A percentile compares a stretch with the other conserved stretches of the same genome.
phyloP scores from a whole-genome alignment of 169 alveolate genomes.

The Cryptosporidium ubiquitum region DNA sequence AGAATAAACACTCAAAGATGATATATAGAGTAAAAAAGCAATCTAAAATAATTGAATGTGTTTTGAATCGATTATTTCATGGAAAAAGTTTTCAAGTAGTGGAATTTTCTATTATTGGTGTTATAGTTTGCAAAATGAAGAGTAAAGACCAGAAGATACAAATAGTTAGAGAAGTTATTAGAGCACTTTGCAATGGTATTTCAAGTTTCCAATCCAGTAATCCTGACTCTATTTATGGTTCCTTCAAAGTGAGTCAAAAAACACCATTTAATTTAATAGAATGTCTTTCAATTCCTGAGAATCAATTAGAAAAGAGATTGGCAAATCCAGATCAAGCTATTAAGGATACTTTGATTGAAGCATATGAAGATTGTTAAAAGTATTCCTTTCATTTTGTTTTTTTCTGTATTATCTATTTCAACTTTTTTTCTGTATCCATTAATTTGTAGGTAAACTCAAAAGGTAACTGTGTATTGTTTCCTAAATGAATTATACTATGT shows the following conservation, averaged over 20 bases:
- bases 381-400: not conserved
- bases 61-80: slow-evolving; percentile 10
- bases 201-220: not conserved
- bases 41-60: slow-evolving; percentile 16
- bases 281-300: not conserved
- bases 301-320: not conserved
- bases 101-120: slow-evolving; percentile 34
- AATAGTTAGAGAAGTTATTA: slow-evolving; percentile 20
- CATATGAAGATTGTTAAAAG: not conserved
- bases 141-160: not conserved
- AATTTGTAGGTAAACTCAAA: not conserved
- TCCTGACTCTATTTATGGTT: not conserved
- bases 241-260: not conserved
- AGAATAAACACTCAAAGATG: not conserved
- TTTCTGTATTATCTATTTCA: not conserved
- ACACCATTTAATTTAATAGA: slow-evolving; percentile 6
- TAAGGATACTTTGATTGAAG: not conserved
- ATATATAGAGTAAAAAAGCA: not conserved
- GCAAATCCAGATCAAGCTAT: slow-evolving; percentile 36
- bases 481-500: not conserved
- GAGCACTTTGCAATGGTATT: slow-evolving; percentile 43
- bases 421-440: not conserved
- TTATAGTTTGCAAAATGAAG: slow-evolving; percentile 12
- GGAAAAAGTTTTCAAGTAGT: slow-evolving; percentile 4
- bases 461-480: not conserved